phyloP scores from a whole-genome alignment of 768 basidiomycete genomes.

The Epithele typhae region DNA sequence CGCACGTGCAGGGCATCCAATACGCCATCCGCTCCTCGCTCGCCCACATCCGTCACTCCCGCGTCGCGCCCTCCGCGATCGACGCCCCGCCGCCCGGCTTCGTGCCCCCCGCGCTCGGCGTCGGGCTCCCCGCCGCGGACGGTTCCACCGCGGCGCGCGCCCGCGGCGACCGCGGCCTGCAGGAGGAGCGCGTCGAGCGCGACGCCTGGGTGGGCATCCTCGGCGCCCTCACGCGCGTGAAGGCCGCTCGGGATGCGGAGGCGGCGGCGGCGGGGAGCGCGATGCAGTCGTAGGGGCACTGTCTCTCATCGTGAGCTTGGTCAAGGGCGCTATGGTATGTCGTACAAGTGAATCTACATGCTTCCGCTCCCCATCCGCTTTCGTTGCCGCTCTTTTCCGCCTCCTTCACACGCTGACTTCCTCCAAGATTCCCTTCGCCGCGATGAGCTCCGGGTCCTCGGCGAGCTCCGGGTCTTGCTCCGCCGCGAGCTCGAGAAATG shows the following conservation, averaged over 20 bases:
- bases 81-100: conserved; percentile 71
- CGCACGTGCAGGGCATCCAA: conserved; percentile 75
- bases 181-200: conserved; percentile 71
- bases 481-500: conserved; percentile 34
- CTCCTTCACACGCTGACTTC: conserved; percentile 41
- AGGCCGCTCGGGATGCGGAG: conserved; percentile 37
- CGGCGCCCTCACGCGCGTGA: conserved; percentile 60
- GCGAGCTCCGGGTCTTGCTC: conserved; percentile 38
- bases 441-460: conserved; percentile 29
- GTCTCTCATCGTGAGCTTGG: no score
- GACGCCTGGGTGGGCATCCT: conserved; percentile 78
- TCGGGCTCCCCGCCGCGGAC: conserved; percentile 55
- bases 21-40: conserved; percentile 70
- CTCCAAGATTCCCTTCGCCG: conserved; percentile 56
- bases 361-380: not conserved
- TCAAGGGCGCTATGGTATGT: no score
- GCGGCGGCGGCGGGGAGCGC: not conserved
- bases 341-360: no score
- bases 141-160: no score
- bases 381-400: not conserved
- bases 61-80: conserved; percentile 86
- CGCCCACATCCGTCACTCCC: conserved; percentile 76
- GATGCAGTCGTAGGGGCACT: not conserved
- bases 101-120: conserved; percentile 74
- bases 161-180: conserved; percentile 49